These are phyloP conservation scores for Helotiales sp. DNA, from an alignment of 2,329 filamentous ascomycete genomes.

Conservation along the genomic window DNA sequence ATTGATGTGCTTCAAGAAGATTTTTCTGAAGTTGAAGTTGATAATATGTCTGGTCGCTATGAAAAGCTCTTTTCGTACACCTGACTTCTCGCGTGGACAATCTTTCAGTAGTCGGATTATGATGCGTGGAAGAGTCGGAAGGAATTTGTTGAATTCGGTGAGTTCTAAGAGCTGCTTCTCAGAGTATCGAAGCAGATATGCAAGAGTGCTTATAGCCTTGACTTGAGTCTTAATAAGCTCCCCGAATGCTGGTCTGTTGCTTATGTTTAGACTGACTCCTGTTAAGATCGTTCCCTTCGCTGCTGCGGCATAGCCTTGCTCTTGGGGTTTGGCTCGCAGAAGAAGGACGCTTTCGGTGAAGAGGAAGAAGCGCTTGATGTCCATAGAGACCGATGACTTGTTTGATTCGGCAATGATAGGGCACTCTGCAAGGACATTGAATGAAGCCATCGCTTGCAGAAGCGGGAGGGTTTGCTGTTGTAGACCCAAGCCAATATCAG, in stretches of 20 bases:
- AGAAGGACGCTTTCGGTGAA: conserved; percentile 89
- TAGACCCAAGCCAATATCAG: conserved; percentile 80
- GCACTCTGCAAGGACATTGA: conserved; percentile 97
- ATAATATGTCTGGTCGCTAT: conserved; percentile 98
- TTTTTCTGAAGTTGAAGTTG: conserved; percentile 97
- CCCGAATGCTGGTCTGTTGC: conserved; percentile 90
- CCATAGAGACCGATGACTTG: conserved; percentile 82
- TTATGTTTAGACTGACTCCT: conserved; percentile 90
- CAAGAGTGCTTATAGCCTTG: conserved; percentile 98
- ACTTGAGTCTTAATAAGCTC: conserved; percentile 98
- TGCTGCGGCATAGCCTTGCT: conserved; percentile 83
- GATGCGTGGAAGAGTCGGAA: conserved; percentile 83
- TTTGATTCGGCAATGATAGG: conserved; percentile 98
- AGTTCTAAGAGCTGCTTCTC: too few species aligned
- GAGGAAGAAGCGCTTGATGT: conserved; percentile 90
- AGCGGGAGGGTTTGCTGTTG: conserved; percentile 82
- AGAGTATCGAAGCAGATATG: conserved; percentile 87
- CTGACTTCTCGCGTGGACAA: conserved; percentile 92
- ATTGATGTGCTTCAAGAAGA: conserved; percentile 93
- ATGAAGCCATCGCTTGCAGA: conserved; percentile 94
- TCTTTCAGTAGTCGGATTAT: conserved; percentile 91
- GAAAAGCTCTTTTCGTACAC: conserved; percentile 89
- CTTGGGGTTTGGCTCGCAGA: conserved; percentile 90
- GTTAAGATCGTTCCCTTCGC: conserved; percentile 83
- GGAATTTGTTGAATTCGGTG: conserved; percentile 89